Percentiles rank a stretch among this genome's conserved stretches.
Conservation (phyloP, 257 asterid genomes). For the Solanum sparsipilum region DNA sequence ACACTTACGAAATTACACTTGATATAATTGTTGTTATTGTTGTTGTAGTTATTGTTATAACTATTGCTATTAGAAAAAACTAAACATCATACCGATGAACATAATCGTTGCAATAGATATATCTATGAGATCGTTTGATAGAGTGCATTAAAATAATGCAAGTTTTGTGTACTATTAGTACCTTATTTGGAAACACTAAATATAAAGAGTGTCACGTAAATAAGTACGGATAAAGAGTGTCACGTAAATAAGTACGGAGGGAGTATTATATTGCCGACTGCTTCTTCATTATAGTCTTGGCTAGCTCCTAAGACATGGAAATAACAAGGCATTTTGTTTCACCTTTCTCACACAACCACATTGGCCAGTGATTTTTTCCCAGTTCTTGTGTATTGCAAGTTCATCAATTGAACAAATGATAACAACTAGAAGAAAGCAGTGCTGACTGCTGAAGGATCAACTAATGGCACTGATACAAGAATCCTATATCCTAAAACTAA, state of each 20-base stretch:
- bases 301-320: neutral
- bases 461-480: slow-evolving; percentile 9
- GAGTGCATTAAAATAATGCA: neutral
- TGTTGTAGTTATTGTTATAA: neutral
- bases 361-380: neutral
- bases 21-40: neutral
- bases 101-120: neutral
- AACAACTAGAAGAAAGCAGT: neutral
- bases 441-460: neutral
- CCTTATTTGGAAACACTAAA: neutral
- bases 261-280: neutral
- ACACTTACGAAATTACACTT: too few relatives aligned
- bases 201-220: neutral
- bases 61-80: too few relatives aligned
- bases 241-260: neutral
- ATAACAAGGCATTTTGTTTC: neutral
- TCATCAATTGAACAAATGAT: neutral
- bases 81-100: neutral
- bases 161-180: neutral
- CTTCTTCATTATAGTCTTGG: neutral
- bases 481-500: slow-evolving; percentile 20
- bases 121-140: neutral
- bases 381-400: neutral
- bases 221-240: neutral
- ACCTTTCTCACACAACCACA: neutral